Conservation (phyloP, 495 filamentous ascomycete species). For the Cryomyces minteri region DNA sequence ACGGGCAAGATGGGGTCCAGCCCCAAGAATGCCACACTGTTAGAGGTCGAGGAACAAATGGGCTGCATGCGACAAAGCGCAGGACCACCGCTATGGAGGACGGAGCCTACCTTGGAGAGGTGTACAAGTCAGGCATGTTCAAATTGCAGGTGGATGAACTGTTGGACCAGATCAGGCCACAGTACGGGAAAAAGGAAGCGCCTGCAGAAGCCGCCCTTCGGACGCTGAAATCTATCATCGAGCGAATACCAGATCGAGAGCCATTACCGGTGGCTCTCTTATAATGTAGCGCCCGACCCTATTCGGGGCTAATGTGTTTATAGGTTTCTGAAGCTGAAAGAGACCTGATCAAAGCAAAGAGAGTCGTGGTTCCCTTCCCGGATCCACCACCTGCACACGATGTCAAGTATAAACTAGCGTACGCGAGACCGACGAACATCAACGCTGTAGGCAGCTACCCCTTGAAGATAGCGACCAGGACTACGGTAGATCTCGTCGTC, state of each 20-base stretch:
- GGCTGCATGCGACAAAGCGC: neutral
- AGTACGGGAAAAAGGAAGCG: conserved; percentile 45
- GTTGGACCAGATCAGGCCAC: conserved; percentile 44
- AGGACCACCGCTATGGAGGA: neutral
- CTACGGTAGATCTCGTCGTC: conserved; percentile 35
- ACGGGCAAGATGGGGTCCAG: too few species aligned
- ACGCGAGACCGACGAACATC: conserved; percentile 53
- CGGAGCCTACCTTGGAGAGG: conserved; percentile 12
- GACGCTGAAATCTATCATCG: conserved; percentile 56
- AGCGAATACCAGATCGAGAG: conserved; percentile 37
- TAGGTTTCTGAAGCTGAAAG: conserved; percentile 50
- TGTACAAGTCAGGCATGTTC: conserved; percentile 56
- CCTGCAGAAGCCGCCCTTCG: conserved; percentile 52
- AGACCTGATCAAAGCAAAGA: conserved; percentile 42
- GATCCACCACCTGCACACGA: conserved; percentile 52
- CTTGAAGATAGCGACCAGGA: conserved; percentile 50
- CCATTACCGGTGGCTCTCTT: conserved; percentile 32
- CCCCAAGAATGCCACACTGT: too few species aligned
- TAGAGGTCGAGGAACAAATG: neutral
- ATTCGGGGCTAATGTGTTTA: neutral
- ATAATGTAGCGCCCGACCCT: too few species aligned
- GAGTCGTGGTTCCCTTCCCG: conserved; percentile 62
- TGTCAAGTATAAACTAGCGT: conserved; percentile 63
- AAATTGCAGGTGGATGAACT: conserved; percentile 80
- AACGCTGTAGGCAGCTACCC: conserved; percentile 83